Percentiles rank a stretch among this genome's conserved stretches.
Conservation (phyloP, 495 filamentous ascomycete species). For the Trichoderma gamsii region DNA sequence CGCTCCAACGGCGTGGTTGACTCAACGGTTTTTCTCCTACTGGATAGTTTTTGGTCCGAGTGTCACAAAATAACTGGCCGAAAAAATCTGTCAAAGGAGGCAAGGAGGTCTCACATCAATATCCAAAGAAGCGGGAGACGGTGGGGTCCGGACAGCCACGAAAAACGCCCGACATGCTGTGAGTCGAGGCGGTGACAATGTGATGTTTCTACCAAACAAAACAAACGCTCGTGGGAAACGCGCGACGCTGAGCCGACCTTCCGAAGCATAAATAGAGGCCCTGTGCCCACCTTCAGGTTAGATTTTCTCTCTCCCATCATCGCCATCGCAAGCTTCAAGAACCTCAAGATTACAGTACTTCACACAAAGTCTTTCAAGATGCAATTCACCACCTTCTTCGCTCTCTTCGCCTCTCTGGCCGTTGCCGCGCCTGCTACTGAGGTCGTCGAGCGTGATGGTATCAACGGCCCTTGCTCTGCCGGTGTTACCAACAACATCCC, state of each 20-base stretch:
- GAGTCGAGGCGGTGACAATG: neutral
- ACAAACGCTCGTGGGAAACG: neutral
- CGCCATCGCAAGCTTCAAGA: neutral
- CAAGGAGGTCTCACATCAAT: neutral
- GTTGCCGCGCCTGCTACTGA: neutral
- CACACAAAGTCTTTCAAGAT: neutral
- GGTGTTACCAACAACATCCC: neutral
- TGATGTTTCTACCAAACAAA: neutral
- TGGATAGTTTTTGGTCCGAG: neutral
- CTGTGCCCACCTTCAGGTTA: neutral
- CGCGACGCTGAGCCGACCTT: neutral
- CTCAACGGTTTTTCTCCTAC: neutral
- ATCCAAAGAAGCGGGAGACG: neutral
- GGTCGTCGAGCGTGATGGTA: neutral
- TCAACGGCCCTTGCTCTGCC: neutral
- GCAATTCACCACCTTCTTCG: neutral
- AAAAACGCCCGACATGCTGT: neutral
- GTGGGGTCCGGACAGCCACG: no score
- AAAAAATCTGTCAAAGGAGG: neutral
- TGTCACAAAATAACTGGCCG: neutral
- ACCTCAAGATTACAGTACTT: neutral
- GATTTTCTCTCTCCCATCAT: neutral
- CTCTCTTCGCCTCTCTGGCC: slow-evolving; percentile 4
- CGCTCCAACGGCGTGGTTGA: neutral
- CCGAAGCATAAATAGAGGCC: slow-evolving; percentile 11